A percentile compares a stretch with the other conserved stretches of the same genome.
Evolutionary conservation across 192 early-diverging fungal genomes (phyloP).

Genomic region (Irineochytrium annulatum): DNA sequence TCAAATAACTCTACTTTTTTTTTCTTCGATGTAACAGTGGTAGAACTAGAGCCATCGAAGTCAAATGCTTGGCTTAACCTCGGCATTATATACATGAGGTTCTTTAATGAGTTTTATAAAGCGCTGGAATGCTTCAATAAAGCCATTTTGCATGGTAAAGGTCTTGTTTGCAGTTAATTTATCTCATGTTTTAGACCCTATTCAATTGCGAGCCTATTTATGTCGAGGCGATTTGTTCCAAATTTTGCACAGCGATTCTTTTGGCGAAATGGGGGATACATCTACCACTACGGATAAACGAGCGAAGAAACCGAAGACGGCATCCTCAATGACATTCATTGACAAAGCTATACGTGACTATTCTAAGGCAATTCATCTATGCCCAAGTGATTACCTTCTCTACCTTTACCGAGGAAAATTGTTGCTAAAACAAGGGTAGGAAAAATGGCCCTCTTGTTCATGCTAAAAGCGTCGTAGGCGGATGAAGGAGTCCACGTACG

Average conservation of each 20-base stretch:
- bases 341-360: slow-evolving; percentile 48
- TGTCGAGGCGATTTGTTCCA: slow-evolving; percentile 50
- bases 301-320: slow-evolving; percentile 16
- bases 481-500: slow-evolving; percentile 47
- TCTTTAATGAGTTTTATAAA: slow-evolving; percentile 33
- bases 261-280: slow-evolving; percentile 8
- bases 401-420: slow-evolving; percentile 49
- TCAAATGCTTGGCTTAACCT: slow-evolving; percentile 38
- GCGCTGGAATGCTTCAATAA: slow-evolving; percentile 45
- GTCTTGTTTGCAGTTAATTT: neutral
- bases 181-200: slow-evolving; percentile 31
- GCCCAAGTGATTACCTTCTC: slow-evolving; percentile 45
- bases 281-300: slow-evolving; percentile 16
- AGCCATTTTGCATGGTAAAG: slow-evolving; percentile 32
- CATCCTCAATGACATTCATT: slow-evolving; percentile 16
- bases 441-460: neutral
- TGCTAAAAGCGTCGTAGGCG: slow-evolving; percentile 4
- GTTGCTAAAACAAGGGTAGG: slow-evolving; percentile 40
- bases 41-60: slow-evolving; percentile 40
- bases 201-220: slow-evolving; percentile 36
- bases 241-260: slow-evolving; percentile 30
- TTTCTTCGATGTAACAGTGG: slow-evolving; percentile 26
- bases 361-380: slow-evolving; percentile 45
- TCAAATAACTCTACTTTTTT: slow-evolving; percentile 7
- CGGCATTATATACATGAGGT: slow-evolving; percentile 47